Evolutionary conservation across 768 basidiomycete genomes (phyloP).

Genomic region (Leucosporidium creatinivorum): DNA sequence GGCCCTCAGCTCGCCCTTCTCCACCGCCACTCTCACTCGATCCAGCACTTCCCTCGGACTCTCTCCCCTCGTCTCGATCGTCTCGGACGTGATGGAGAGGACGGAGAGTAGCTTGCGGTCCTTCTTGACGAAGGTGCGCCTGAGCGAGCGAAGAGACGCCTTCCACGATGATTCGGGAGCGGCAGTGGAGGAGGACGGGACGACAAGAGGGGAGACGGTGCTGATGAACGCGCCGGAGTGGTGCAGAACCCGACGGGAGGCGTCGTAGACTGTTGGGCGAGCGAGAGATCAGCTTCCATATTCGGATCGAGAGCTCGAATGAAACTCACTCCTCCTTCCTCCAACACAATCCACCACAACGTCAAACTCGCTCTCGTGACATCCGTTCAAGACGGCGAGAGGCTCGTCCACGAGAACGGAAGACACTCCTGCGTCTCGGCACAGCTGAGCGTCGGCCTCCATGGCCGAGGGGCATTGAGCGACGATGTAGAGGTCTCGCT

Average conservation of each 20-base stretch:
- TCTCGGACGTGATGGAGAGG: neutral
- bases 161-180: conserved; percentile 13
- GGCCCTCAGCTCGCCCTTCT: conserved; percentile 18
- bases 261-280: conserved; percentile 35
- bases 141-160: conserved; percentile 34
- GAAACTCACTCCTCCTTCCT: conserved; percentile 23
- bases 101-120: conserved; percentile 15
- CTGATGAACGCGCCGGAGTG: conserved; percentile 33
- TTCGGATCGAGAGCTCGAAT: neutral
- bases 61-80: conserved; percentile 26
- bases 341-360: conserved; percentile 38
- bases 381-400: conserved; percentile 29
- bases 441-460: conserved; percentile 23
- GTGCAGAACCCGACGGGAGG: conserved; percentile 34
- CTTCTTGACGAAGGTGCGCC: conserved; percentile 37
- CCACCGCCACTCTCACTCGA: conserved; percentile 30
- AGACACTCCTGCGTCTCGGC: conserved; percentile 26
- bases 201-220: conserved; percentile 17
- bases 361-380: conserved; percentile 37
- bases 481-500: conserved; percentile 27
- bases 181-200: neutral
- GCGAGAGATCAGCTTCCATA: too few species aligned
- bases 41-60: conserved; percentile 35
- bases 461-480: conserved; percentile 30
- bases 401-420: conserved; percentile 35